Base-by-base conservation (phyloP, 148 eudicot species). In the Oxyria digyna region DNA sequence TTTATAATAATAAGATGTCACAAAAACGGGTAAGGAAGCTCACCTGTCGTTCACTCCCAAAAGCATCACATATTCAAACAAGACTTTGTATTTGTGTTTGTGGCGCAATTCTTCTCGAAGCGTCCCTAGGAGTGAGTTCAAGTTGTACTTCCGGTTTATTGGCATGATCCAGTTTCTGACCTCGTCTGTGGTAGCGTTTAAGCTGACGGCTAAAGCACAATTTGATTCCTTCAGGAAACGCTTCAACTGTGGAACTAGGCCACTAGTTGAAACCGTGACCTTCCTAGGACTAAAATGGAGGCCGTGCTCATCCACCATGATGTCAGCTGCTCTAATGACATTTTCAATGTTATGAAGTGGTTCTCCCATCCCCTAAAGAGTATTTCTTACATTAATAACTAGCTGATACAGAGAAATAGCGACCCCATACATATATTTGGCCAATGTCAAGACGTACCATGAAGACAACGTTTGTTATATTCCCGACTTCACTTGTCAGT, bases 111-210 rank as follows among this genome's bases (percentile, higher is more conserved):
- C 90, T 65, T 90, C 88, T 42, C 84, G 74, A 65, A 94, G 97
- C 14, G 97, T 90, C 54, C 78, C 91, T 32, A 94, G 90, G 68
- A 94, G 91, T 75, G 86, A 31, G 6, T 73, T 80, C 81, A 94
- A 79, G 80, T 88, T 90, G 71, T 90, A 94, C 89, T 90, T 94
- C 62, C 97, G 87, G 68, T 94, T 94, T 68, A 94, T 84, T 57
- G 98, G 98, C 98, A 94, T 94, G 76, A 94, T 86, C 98, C 98
- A 94, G 77, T 85, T 85, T 76, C 98, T 81, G 75, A 88, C 98
- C 93, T 91, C 97, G 67, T 91, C 87, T 38, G 93, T 89, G 4
- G 96, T 90, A 23, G 97, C 98, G 81, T 90, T 87, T 74, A 94
- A 81, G 79, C 93, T 89, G 74, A 91, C 97, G 65, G 93, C 96